These are phyloP conservation scores for Aspergillus arachidicola DNA, from an alignment of 2,329 filamentous ascomycete genomes.

Conservation along the genomic window DNA sequence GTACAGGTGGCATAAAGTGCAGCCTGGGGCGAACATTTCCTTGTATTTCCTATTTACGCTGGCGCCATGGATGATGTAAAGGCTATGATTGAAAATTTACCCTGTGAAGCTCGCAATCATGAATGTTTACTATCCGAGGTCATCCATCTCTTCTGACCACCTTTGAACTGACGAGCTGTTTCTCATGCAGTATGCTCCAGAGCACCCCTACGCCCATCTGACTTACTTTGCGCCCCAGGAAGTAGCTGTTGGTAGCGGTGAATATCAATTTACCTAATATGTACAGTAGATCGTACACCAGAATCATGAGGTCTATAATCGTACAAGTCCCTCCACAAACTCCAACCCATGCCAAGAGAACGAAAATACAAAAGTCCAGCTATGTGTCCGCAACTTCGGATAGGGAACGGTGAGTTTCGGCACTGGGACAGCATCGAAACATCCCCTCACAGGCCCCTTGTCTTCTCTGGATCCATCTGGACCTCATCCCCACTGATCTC, in stretches of 20 bases:
- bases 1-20: not conserved
- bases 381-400: not conserved
- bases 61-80: not conserved
- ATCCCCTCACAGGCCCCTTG: conserved; percentile 42
- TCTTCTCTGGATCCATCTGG: conserved; percentile 52
- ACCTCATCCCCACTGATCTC: conserved; percentile 68
- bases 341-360: conserved; percentile 22
- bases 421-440: conserved; percentile 7
- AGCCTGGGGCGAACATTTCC: not conserved
- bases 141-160: not conserved
- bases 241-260: not conserved
- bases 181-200: not conserved
- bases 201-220: not conserved
- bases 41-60: not conserved
- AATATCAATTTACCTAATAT: conserved; percentile 11
- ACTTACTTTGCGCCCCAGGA: not conserved
- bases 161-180: not conserved
- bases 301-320: conserved; percentile 5
- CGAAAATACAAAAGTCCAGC: conserved; percentile 4
- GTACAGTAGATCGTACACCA: conserved; percentile 13
- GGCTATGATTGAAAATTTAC: not conserved
- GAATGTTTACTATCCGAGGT: not conserved
- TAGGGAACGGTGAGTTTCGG: not conserved
- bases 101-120: not conserved
- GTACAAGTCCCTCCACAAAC: conserved; percentile 15